Evolutionary conservation across 805 yeast species (phyloP).

Genomic region (Schwanniomyces occidentalis): DNA sequence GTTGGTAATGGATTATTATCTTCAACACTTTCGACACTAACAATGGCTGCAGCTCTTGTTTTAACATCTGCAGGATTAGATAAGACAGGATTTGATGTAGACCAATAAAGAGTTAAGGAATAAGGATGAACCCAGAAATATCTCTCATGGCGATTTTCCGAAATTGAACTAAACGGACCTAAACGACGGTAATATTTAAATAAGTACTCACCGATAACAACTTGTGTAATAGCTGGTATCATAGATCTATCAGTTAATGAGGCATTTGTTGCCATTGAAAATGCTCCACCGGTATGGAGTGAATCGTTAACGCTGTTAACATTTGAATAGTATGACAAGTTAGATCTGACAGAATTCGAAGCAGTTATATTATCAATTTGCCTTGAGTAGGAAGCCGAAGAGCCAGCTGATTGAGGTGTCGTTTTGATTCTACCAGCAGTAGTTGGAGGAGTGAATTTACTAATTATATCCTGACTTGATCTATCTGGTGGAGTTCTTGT

Average conservation of each 20-base stretch:
- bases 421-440: constrained; percentile 1
- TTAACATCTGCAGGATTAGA: constrained; percentile 64
- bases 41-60: constrained; percentile 78
- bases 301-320: constrained; percentile 31
- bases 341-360: constrained; percentile 27
- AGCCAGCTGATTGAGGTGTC: background rate
- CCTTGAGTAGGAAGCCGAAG: background rate
- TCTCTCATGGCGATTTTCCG: constrained; percentile 84
- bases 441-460: constrained; percentile 7
- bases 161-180: constrained; percentile 71
- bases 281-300: constrained; percentile 29
- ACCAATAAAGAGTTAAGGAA: constrained; percentile 88
- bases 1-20: constrained; percentile 89
- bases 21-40: constrained; percentile 73
- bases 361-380: background rate
- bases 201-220: constrained; percentile 88
- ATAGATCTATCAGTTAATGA: constrained; percentile 68
- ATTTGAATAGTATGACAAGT: constrained; percentile 29
- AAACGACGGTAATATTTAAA: constrained; percentile 80
- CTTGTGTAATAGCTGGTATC: constrained; percentile 86
- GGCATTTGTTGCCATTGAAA: constrained; percentile 59
- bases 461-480: constrained; percentile 13
- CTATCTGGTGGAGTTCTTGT: constrained; percentile 17
- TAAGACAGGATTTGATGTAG: constrained; percentile 72
- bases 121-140: constrained; percentile 98